Conservation (phyloP, 78 protist species). For the Polysphondylium violaceum region DNA sequence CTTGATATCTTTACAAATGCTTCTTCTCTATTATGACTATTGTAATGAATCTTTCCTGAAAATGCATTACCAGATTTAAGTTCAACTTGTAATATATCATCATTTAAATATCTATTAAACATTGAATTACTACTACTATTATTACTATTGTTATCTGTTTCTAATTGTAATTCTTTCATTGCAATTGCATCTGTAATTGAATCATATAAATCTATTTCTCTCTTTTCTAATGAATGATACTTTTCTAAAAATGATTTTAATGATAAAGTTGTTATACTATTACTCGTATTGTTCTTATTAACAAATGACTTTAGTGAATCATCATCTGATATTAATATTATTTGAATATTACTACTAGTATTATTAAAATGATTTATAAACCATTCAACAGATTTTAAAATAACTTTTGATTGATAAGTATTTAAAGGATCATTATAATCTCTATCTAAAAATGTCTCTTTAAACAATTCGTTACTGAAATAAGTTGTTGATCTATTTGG, state of each 20-base stretch:
- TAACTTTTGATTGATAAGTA: background rate
- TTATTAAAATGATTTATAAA: slow-evolving; percentile 18
- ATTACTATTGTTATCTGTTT: background rate
- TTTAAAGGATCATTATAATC: background rate
- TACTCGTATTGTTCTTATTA: background rate
- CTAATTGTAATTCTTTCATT: background rate
- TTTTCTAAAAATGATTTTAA: background rate
- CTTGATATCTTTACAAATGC: slow-evolving; percentile 46
- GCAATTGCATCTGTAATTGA: slow-evolving; percentile 2
- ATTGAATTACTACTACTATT: background rate
- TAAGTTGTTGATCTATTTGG: background rate
- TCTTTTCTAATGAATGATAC: background rate
- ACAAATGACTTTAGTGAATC: background rate
- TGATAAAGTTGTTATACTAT: background rate
- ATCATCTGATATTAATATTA: background rate
- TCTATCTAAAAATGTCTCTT: slow-evolving; percentile 21
- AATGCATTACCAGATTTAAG: slow-evolving; percentile 53
- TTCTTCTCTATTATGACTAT: slow-evolving; percentile 35
- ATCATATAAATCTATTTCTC: slow-evolving; percentile 4
- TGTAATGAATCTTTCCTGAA: slow-evolving; percentile 40
- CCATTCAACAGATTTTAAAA: slow-evolving; percentile 18
- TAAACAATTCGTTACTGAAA: slow-evolving; percentile 39
- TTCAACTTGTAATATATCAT: slow-evolving; percentile 40
- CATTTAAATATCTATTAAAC: slow-evolving; percentile 50
- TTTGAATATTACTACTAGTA: background rate